These are phyloP conservation scores for Gyromitra esculenta DNA, from an alignment of 2,329 filamentous ascomycete genomes.

Conservation along the genomic window DNA sequence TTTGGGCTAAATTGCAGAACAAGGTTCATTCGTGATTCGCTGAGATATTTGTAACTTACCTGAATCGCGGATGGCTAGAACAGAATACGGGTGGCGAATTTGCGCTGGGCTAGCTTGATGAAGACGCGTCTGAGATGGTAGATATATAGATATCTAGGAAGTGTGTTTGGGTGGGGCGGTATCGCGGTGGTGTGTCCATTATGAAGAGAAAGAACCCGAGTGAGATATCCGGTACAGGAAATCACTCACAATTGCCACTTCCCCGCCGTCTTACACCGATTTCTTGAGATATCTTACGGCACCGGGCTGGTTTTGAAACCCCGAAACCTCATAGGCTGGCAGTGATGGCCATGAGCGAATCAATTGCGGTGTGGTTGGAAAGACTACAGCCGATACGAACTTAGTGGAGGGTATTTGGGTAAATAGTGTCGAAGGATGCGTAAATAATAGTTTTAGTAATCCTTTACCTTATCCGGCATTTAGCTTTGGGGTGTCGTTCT, in stretches of 20 bases:
- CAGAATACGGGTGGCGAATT: neutral
- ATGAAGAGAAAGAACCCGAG: neutral
- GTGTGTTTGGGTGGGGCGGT: neutral
- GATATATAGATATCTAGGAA: neutral
- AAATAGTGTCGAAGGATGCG: too few species aligned
- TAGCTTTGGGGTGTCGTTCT: too few species aligned
- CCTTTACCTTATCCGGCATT: too few species aligned
- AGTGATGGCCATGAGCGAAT: too few species aligned
- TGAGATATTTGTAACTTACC: neutral
- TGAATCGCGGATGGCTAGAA: neutral
- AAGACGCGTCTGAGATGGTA: neutral
- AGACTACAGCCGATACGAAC: too few species aligned
- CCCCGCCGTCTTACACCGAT: too few species aligned
- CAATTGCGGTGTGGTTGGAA: too few species aligned
- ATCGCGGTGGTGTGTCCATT: neutral
- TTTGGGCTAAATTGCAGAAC: constrained; percentile 26
- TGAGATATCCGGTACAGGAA: neutral
- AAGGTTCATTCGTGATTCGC: neutral
- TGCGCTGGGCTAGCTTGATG: neutral
- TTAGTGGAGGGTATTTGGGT: too few species aligned
- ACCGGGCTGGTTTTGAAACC: too few species aligned
- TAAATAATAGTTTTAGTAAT: too few species aligned
- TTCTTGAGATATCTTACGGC: neutral
- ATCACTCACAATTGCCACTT: too few species aligned
- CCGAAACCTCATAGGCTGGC: too few species aligned